Percentiles rank a stretch among this genome's conserved stretches.
phyloP scores from a whole-genome alignment of 768 basidiomycete species.

The Podaxis sp. region DNA sequence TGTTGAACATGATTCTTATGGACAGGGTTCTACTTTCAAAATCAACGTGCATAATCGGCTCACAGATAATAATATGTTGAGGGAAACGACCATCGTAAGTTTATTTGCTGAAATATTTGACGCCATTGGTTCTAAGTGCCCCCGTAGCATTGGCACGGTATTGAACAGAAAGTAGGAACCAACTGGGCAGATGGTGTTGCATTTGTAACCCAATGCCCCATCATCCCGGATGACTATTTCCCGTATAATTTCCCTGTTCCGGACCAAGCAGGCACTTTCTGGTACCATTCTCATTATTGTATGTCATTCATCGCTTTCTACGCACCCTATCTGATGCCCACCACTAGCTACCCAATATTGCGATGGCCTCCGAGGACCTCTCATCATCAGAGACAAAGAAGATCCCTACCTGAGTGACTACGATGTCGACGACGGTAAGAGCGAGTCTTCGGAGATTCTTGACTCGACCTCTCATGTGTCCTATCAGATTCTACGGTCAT shows the following conservation, averaged over 20 bases:
- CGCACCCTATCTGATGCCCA: not conserved
- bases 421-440: conserved; percentile 46
- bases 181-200: conserved; percentile 41
- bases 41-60: conserved; percentile 49
- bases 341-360: conserved; percentile 45
- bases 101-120: not conserved
- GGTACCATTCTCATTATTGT: conserved; percentile 36
- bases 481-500: conserved; percentile 33
- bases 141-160: conserved; percentile 45
- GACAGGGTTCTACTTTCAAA: conserved; percentile 37
- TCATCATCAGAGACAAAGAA: conserved; percentile 39
- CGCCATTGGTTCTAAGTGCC: not conserved
- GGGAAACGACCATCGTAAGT: conserved; percentile 48
- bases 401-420: conserved; percentile 31
- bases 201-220: conserved; percentile 42
- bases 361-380: conserved; percentile 43
- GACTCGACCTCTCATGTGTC: conserved; percentile 22
- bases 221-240: conserved; percentile 37
- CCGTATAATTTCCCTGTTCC: conserved; percentile 35
- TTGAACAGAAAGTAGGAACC: conserved; percentile 32
- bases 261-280: conserved; percentile 44
- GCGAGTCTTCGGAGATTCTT: conserved; percentile 25
- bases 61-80: conserved; percentile 45
- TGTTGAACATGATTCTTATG: not conserved
- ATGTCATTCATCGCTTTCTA: not conserved